Percentiles rank a stretch among this genome's conserved stretches.
These are phyloP conservation scores for Tetragonia tetragonoides DNA, from an alignment of 148 eudicot species.

Conservation along the genomic window DNA sequence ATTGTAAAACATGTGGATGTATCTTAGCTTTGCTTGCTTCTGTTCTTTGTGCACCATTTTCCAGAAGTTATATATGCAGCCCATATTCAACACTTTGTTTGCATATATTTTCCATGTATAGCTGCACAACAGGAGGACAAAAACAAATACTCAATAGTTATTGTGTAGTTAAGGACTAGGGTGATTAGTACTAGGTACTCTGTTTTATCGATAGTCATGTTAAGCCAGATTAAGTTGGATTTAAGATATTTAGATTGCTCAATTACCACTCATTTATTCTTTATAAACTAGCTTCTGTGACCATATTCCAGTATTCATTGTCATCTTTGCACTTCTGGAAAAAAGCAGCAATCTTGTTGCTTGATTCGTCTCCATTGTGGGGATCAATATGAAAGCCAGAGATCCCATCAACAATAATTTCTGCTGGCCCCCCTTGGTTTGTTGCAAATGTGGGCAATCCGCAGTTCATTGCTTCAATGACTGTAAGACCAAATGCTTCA, in stretches of 20 bases:
- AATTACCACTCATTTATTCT: slow-evolving; percentile 85
- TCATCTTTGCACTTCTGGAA: slow-evolving; percentile 74
- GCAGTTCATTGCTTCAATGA: slow-evolving; percentile 96
- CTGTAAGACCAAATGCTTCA: slow-evolving; percentile 96
- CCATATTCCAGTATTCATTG: slow-evolving; percentile 50
- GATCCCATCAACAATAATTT: slow-evolving; percentile 80
- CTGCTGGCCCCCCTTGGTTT: slow-evolving; percentile 95
- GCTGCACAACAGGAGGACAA: slow-evolving; percentile 40
- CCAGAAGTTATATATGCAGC: slow-evolving; percentile 76
- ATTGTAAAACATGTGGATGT: slow-evolving; percentile 76
- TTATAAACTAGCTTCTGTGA: slow-evolving; percentile 60
- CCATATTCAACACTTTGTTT: slow-evolving; percentile 86
- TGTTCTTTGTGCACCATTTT: slow-evolving; percentile 61
- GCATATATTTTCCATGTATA: slow-evolving; percentile 99
- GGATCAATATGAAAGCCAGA: slow-evolving; percentile 91
- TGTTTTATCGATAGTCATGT: background rate
- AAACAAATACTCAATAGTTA: background rate
- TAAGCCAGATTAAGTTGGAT: background rate
- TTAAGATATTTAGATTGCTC: background rate
- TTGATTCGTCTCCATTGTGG: slow-evolving; percentile 66
- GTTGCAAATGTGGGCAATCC: slow-evolving; percentile 94
- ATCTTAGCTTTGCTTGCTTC: slow-evolving; percentile 87
- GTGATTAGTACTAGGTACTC: slow-evolving; percentile 1
- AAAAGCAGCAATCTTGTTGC: slow-evolving; percentile 82
- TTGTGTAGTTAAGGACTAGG: background rate